phyloP scores from a whole-genome alignment of 2,329 filamentous ascomycete genomes.

The Ramularia endophylla region DNA sequence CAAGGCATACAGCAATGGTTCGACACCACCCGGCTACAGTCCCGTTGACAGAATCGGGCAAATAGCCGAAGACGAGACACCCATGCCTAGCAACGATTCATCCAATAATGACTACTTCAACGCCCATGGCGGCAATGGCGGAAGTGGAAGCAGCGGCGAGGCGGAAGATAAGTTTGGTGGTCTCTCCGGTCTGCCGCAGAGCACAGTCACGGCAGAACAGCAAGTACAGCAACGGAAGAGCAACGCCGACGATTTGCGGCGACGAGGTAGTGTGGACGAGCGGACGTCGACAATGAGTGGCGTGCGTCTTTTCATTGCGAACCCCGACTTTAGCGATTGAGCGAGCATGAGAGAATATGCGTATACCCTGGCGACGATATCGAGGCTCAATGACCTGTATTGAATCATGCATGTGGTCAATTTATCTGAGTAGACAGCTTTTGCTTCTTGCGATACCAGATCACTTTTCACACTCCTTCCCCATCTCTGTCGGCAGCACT shows the following conservation, averaged over 20 bases:
- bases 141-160: conserved; percentile 37
- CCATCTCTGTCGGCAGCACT: no score
- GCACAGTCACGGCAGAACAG: conserved; percentile 27
- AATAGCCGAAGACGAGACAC: conserved; percentile 41
- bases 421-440: no score
- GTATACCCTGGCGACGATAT: no score
- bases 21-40: conserved; percentile 46
- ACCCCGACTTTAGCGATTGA: conserved; percentile 61
- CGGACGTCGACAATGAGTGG: conserved; percentile 65
- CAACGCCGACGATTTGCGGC: conserved; percentile 63
- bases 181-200: conserved; percentile 45
- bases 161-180: conserved; percentile 50
- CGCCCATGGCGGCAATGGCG: conserved; percentile 27
- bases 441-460: no score
- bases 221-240: conserved; percentile 55
- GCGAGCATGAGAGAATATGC: not conserved
- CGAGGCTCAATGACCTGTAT: no score
- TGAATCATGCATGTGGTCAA: no score
- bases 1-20: conserved; percentile 43
- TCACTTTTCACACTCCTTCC: no score
- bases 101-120: conserved; percentile 33
- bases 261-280: conserved; percentile 79
- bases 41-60: conserved; percentile 37
- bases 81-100: conserved; percentile 34
- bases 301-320: conserved; percentile 75